Evolutionary conservation across 1,284 basidiomycete genomes (phyloP), one percentile per base, ranked within the genome.

Genomic region (Fistulina hepatica): DNA sequence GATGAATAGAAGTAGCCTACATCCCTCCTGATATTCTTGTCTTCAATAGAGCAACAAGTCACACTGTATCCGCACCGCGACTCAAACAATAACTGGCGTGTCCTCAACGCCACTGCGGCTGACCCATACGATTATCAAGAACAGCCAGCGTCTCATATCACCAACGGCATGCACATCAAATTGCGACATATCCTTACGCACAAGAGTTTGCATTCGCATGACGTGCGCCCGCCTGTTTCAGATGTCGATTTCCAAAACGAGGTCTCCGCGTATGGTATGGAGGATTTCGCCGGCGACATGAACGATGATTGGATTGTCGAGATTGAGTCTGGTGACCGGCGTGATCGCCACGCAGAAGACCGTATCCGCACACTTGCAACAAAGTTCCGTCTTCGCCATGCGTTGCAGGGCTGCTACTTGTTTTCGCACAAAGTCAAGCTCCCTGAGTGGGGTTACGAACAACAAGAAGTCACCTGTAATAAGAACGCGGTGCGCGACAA

Each of bases 191-290:
- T 79, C 32, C 40, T 66, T 17, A 94, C 93, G 1, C 72, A 84
- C 48, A 94, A 91, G 59, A 75, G 81, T 37, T 72, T 98, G 4
- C 95, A 98, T 64, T 92, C 88, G 34, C 95, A 99, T 60, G 92
- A 97, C 49, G 63, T 84, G 48, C 81, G 94, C 25, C 89, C 95
- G 3, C 92, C 93, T 11, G 79, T 98, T n/a, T 92, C 88, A 33
- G 94, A 98, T 42, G 91, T 95, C 38, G 95, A 99, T 50, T 99
- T 97, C 68, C 95, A 98, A 65, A 94, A 97, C 54, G 95, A 99
- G 57, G 93, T 97, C 0, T 94, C 92, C 1, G 91, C 69, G 1
- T 99, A 99, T 52, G 95, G 95, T 3, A 81, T 88, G 64, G 64
- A 77, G 1, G 82, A 79, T n/a, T 95, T 82, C 51, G 57, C 59